A percentile compares a stretch with the other conserved stretches of the same genome.
phyloP scores from a whole-genome alignment of 2,329 filamentous ascomycete species.

The Arthrobotrys pseudoclavata region DNA sequence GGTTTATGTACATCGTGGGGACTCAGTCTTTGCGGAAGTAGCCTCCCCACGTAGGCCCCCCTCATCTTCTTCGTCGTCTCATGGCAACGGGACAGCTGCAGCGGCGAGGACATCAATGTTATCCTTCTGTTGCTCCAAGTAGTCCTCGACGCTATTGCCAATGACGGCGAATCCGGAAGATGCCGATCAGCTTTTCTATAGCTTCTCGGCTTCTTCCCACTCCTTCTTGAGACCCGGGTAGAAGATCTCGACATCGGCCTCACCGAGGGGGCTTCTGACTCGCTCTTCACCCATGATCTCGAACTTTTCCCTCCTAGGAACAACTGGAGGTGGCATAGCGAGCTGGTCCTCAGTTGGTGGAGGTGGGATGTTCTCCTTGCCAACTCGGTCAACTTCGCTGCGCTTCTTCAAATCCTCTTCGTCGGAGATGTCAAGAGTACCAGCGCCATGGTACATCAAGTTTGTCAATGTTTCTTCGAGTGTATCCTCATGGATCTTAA shows the following conservation, averaged over 20 bases:
- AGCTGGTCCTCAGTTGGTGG: conserved; percentile 60
- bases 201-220: conserved; percentile 42
- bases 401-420: conserved; percentile 80
- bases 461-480: conserved; percentile 92
- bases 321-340: conserved; percentile 52
- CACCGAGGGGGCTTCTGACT: conserved; percentile 51
- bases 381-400: conserved; percentile 71
- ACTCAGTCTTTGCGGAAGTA: conserved; percentile 20
- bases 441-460: conserved; percentile 89
- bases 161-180: conserved; percentile 52
- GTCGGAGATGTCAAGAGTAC: conserved; percentile 87
- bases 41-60: conserved; percentile 3
- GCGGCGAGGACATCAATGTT: conserved; percentile 12
- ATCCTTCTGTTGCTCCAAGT: conserved; percentile 40
- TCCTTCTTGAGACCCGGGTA: conserved; percentile 54
- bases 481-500: conserved; percentile 94
- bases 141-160: conserved; percentile 45
- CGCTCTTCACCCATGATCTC: conserved; percentile 53
- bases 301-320: conserved; percentile 18
- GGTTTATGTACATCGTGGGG: conserved; percentile 28
- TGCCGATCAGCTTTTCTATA: conserved; percentile 30
- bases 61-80: conserved; percentile 38
- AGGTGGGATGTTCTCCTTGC: conserved; percentile 94
- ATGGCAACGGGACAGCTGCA: conserved; percentile 41
- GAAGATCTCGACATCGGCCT: conserved; percentile 57